Evolutionary conservation across 2,329 filamentous ascomycete genomes (phyloP).

Genomic region (Neurospora sp.): DNA sequence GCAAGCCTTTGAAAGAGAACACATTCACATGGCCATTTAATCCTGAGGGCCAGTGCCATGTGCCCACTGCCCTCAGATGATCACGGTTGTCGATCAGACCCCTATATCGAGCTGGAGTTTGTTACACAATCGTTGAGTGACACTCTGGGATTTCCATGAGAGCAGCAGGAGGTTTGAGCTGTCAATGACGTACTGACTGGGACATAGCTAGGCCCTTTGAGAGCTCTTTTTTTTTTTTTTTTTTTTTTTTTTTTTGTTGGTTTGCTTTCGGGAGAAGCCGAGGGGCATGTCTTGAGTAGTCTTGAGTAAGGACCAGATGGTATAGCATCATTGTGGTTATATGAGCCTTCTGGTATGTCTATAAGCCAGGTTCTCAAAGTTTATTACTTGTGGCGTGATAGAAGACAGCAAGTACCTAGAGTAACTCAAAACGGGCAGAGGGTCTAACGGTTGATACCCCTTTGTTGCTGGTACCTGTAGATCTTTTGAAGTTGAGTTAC

Average conservation of each 20-base stretch:
- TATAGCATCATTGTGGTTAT: background rate
- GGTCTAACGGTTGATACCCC: background rate
- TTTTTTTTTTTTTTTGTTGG: too few relatives aligned
- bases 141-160: background rate
- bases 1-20: background rate
- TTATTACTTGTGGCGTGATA: background rate
- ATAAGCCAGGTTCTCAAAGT: background rate
- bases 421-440: background rate
- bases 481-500: background rate
- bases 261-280: background rate
- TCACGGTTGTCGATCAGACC: background rate
- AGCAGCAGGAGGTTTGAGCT: background rate
- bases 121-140: background rate
- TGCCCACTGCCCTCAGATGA: background rate
- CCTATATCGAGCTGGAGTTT: background rate
- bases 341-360: background rate
- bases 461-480: background rate
- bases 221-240: background rate
- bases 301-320: background rate
- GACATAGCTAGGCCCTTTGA: background rate
- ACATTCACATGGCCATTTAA: background rate
- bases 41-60: background rate
- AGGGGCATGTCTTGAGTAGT: background rate
- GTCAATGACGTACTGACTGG: background rate
- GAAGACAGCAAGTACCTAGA: background rate